Base-by-base conservation (phyloP, 2,329 filamentous ascomycete species). In the Aureobasidium sp. region DNA sequence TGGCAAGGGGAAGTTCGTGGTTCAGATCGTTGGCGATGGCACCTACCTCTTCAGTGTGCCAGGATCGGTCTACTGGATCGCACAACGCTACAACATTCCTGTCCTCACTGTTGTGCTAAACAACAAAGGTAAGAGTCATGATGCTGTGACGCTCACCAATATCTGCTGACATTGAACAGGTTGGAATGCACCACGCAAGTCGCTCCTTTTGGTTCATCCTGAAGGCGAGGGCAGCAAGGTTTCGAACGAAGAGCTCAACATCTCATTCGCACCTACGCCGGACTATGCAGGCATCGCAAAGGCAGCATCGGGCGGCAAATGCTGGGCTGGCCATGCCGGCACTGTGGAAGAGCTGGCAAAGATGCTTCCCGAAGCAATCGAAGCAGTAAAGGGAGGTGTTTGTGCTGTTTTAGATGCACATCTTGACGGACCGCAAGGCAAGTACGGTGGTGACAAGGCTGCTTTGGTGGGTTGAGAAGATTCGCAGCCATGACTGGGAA, bases 221-320 rank as follows among this genome's bases (percentile, higher is more conserved):
- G 75, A 85, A 41, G 86, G 86, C 12, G 77, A 82, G 57, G 86
- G 84, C 1, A 82, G 79, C 1, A 84, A 84, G 62, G 84, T 82
- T 2, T 81, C 78, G 44, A 87, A 87, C 64, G 80, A 84, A 64
- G 84, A 86, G 51, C 71, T 88, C 41, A 87, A 88, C 66, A 88
- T 89, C 66, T 83, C 80, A 0, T 88, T 89, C 67, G 80, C 78
- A 1, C 86, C 86, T 0, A 83, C 83, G 0, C 86, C 86, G 0
- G 86, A 89, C 65, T 88, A 88, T 68, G 77, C 84, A 0, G 86
- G 86, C 0, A 88, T 88, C 64, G 86, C 86, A 0, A 85, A 83
- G 70, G 86, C 86, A 6, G 85, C 86, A 0, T 79, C 81, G 0
- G 85, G 85, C 7, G 84, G 84, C 0, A 77, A 84, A 57, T 69